Evolutionary conservation across 257 asterid genomes (phyloP).

Genomic region (Solanum pennellii): DNA sequence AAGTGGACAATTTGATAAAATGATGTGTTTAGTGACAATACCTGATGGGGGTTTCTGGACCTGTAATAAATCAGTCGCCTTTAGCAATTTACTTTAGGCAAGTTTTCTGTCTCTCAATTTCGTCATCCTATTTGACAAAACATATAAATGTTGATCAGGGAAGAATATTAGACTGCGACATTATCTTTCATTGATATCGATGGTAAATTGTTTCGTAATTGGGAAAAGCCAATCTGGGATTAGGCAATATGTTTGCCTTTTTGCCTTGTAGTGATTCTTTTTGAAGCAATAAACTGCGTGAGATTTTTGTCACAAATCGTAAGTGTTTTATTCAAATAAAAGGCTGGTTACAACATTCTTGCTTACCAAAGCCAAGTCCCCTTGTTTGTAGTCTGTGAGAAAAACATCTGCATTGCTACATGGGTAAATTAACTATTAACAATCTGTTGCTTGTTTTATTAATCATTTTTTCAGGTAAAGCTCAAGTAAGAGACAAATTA

Average conservation of each 20-base stretch:
- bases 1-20: background rate
- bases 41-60: background rate
- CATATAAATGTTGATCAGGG: background rate
- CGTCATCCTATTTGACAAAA: background rate
- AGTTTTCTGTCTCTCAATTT: background rate
- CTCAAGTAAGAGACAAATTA: background rate
- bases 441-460: background rate
- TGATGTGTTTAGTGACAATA: background rate
- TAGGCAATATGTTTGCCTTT: background rate
- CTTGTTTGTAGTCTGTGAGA: background rate
- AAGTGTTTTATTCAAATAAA: background rate
- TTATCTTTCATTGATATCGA: background rate
- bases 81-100: background rate
- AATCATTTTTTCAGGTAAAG: background rate
- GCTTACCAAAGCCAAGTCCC: background rate
- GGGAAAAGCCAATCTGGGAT: background rate
- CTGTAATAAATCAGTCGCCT: background rate
- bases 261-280: background rate
- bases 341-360: background rate
- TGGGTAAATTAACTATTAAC: background rate
- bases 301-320: background rate
- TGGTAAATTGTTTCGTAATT: background rate
- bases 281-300: background rate
- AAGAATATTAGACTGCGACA: background rate
- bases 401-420: background rate